phyloP scores from a whole-genome alignment of 208 protist genomes.

The Naegleria gruberi region DNA sequence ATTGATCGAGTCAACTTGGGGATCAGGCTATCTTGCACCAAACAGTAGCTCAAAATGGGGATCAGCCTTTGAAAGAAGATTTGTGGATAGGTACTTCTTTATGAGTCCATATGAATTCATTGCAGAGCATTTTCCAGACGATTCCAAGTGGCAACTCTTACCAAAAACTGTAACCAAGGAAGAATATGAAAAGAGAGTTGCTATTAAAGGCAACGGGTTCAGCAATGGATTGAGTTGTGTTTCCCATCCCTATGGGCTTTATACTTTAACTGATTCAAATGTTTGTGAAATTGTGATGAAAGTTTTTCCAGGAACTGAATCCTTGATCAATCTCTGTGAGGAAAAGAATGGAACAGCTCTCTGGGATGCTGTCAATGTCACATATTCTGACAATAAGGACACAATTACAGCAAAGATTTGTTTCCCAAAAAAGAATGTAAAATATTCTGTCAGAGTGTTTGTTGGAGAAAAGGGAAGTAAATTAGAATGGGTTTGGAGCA shows the following conservation, averaged over 20 bases:
- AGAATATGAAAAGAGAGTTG: not conserved
- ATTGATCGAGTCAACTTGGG: not conserved
- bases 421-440: not conserved
- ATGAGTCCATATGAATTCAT: not conserved
- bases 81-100: not conserved
- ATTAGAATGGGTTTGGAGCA: not conserved
- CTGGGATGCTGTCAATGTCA: not conserved
- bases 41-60: too few species aligned
- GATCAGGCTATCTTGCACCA: not conserved
- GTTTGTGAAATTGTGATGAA: not conserved
- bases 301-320: not conserved
- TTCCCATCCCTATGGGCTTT: not conserved
- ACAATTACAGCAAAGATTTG: not conserved
- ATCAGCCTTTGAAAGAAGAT: not conserved
- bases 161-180: not conserved
- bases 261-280: not conserved
- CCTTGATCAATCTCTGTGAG: not conserved
- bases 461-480: not conserved
- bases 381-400: not conserved
- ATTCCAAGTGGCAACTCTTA: not conserved
- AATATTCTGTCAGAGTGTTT: not conserved
- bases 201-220: not conserved
- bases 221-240: not conserved
- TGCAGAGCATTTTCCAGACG: not conserved
- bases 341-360: not conserved